Conservation (phyloP, 1,139 yeast genomes). For the Suhomyces guaymorum region DNA sequence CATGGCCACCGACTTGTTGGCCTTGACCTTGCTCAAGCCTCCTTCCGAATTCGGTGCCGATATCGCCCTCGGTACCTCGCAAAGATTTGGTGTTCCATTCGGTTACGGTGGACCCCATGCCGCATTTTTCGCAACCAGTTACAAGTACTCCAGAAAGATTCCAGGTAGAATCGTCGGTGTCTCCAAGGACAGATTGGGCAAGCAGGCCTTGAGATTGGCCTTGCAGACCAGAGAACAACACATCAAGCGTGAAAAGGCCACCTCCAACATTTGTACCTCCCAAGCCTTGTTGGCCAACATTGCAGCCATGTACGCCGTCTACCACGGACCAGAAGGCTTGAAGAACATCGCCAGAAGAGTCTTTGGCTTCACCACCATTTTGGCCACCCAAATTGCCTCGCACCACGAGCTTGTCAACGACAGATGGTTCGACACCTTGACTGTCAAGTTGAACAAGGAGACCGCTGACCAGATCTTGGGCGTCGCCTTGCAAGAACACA, state of each 20-base stretch:
- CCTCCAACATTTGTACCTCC: conserved; percentile 96
- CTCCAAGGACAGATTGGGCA: conserved; percentile 87
- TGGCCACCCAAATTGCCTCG: conserved; percentile 58
- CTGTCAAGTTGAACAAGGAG: conserved; percentile 54
- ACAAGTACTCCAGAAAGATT: conserved; percentile 80
- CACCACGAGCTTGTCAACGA: conserved; percentile 56
- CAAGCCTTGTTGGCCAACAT: conserved; percentile 95
- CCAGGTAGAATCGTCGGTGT: conserved; percentile 97
- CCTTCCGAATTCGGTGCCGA: conserved; percentile 90
- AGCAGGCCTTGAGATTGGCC: conserved; percentile 85
- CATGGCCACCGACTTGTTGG: conserved; percentile 87
- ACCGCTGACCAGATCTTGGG: conserved; percentile 57
- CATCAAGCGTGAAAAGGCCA: conserved; percentile 95
- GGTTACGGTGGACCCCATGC: conserved; percentile 99
- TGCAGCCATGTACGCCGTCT: conserved; percentile 93
- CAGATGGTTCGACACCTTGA: conserved; percentile 86
- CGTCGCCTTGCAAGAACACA: conserved; percentile 58
- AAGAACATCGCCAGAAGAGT: conserved; percentile 76
- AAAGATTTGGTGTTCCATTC: conserved; percentile 95
- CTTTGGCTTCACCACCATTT: conserved; percentile 68
- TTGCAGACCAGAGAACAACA: conserved; percentile 98
- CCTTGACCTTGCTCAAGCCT: conserved; percentile 79
- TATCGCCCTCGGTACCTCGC: conserved; percentile 88
- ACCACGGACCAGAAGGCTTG: conserved; percentile 94
- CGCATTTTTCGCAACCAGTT: conserved; percentile 87